Evolutionary conservation across 148 eudicot genomes (phyloP).

Genomic region (Talinum fruticosum): DNA sequence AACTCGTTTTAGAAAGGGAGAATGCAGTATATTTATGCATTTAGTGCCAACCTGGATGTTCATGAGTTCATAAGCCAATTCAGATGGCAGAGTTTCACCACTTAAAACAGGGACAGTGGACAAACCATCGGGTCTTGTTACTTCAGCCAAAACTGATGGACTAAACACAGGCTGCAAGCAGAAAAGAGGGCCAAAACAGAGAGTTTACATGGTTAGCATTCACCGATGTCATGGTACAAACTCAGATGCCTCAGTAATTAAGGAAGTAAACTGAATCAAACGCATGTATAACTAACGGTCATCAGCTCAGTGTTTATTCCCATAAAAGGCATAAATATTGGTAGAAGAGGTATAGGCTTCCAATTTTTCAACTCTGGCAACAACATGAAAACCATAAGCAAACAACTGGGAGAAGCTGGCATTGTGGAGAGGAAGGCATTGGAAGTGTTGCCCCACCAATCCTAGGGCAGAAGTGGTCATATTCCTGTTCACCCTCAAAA

Average conservation of each 20-base stretch:
- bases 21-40: background rate
- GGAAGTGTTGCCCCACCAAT: background rate
- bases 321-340: background rate
- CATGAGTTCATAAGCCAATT: constrained; percentile 81
- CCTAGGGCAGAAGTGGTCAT: background rate
- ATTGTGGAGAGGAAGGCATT: background rate
- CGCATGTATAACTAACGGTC: background rate
- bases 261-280: background rate
- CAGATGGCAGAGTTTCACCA: constrained; percentile 80
- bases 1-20: background rate
- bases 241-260: background rate
- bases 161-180: constrained; percentile 75
- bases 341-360: background rate
- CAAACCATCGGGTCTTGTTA: constrained; percentile 83
- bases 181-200: constrained; percentile 11
- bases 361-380: background rate
- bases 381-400: background rate
- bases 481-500: background rate
- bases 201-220: too few relatives aligned
- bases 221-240: background rate
- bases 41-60: constrained; percentile 67
- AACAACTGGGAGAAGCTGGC: background rate
- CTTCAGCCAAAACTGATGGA: constrained; percentile 80
- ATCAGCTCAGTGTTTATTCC: background rate
- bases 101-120: constrained; percentile 59